Conservation (phyloP, 1,139 yeast genomes). For the Meyerozyma carpophila region DNA sequence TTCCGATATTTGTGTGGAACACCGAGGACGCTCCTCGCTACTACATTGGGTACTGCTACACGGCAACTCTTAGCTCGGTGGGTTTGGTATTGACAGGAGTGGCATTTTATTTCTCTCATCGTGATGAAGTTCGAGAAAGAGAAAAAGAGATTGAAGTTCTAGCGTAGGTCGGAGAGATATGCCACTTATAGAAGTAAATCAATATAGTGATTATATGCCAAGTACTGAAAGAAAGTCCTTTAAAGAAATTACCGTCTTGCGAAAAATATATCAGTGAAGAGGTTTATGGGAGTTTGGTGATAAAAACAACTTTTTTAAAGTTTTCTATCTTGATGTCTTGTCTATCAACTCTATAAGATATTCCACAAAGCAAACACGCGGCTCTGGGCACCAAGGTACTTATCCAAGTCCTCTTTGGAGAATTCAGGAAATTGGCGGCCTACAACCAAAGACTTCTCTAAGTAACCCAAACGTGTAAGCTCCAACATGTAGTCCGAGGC, state of each 20-base stretch:
- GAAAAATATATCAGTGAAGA: no score
- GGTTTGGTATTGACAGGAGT: slow-evolving; percentile 33
- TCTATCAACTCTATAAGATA: neutral
- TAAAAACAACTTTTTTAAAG: no score
- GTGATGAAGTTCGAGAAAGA: slow-evolving; percentile 5
- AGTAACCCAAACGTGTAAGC: neutral
- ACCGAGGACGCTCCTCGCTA: slow-evolving; percentile 46
- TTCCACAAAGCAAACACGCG: slow-evolving; percentile 16
- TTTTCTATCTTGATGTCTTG: no score
- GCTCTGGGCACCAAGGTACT: slow-evolving; percentile 17
- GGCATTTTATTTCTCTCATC: slow-evolving; percentile 8
- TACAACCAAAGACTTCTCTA: slow-evolving; percentile 1
- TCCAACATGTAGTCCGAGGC: neutral
- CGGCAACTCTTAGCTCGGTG: slow-evolving; percentile 35
- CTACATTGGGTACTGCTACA: slow-evolving; percentile 45
- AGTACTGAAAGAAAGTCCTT: no score
- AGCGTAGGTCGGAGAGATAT: no score
- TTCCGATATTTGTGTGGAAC: slow-evolving; percentile 30
- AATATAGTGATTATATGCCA: no score
- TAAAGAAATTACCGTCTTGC: no score
- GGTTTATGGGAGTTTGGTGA: no score
- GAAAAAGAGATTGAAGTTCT: no score
- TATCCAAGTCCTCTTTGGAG: slow-evolving; percentile 19
- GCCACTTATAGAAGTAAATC: no score
- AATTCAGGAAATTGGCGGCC: slow-evolving; percentile 34